phyloP scores from a whole-genome alignment of 176 grass and related monocot genomes.

The Oryza coarctata region DNA sequence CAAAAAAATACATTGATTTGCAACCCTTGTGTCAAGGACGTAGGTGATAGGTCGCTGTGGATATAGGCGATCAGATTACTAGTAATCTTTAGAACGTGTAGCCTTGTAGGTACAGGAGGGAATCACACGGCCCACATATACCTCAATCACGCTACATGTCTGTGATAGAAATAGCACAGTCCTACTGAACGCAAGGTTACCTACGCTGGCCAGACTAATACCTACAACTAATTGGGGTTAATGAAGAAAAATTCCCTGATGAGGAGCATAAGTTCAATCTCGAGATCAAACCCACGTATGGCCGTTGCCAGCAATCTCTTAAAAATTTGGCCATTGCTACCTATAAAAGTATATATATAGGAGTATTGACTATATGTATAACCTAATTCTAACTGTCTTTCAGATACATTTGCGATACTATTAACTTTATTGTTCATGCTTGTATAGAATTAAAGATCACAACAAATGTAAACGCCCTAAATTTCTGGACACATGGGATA shows the following conservation, averaged over 20 bases:
- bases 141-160: neutral
- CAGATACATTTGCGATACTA: neutral
- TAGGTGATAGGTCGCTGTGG: neutral
- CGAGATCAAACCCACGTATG: too few species aligned
- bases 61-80: neutral
- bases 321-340: too few species aligned
- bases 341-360: too few species aligned
- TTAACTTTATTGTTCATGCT: neutral
- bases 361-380: too few species aligned
- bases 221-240: too few species aligned
- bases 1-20: neutral
- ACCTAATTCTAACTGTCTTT: neutral
- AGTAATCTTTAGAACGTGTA: neutral
- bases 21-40: neutral
- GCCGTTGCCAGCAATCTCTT: too few species aligned
- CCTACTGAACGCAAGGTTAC: too few species aligned
- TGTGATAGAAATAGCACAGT: neutral
- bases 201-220: too few species aligned
- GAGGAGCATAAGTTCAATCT: too few species aligned
- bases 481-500: neutral
- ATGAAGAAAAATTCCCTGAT: too few species aligned
- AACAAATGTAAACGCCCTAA: neutral
- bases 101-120: neutral
- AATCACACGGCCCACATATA: neutral
- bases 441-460: neutral